Evolutionary conservation across 164 flowering plant genomes (phyloP), one percentile per base, ranked within the genome.

Genomic region (Saururus chinensis): DNA sequence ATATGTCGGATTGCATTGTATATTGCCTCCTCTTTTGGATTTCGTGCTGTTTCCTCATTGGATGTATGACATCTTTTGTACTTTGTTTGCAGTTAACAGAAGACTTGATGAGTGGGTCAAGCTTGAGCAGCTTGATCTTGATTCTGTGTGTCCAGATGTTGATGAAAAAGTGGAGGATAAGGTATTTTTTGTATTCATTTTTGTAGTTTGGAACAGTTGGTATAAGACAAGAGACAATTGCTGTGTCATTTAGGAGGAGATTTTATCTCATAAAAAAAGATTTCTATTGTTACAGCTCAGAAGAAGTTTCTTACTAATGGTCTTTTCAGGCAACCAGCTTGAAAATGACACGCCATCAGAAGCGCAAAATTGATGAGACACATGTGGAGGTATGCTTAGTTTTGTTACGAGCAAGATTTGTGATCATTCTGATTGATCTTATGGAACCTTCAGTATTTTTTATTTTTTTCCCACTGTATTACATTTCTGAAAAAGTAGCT

Each of bases 321-420:
- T 62, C 24, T 68, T 77, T 76, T 51, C 72, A 90, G 98, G 98
- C 79, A 49, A 84, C 98, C 51, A 79, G 92, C 75, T 80, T 90
- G 86, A 90, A 93, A 73, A 93, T 89, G 97, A 93, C 98, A 1
- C 95, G 97, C 13, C 98, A 93, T 73, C 98, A 93, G 73, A 93
- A 90, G 59, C 87, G 98, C 12, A 93, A 93, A 83, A 93, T 93
- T 73, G 97, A 90, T 63, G 98, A 93, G 76, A 86, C 88, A 51
- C 98, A 90, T 75, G 96, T 93, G n/a, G 98, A 93, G 96, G 98
- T 88, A 71, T 41, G 66, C 17, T 10, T 55, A 42, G 40, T 40
- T 37, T 56, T 24, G 14, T 11, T 9, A 17, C 4, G 5, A 21
- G 7, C 25, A 9, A 17, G 25, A 41, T 12, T 59, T 56, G 9